Evolutionary conservation across 2,329 filamentous ascomycete species (phyloP).

Genomic region (Metarhizium sp.): DNA sequence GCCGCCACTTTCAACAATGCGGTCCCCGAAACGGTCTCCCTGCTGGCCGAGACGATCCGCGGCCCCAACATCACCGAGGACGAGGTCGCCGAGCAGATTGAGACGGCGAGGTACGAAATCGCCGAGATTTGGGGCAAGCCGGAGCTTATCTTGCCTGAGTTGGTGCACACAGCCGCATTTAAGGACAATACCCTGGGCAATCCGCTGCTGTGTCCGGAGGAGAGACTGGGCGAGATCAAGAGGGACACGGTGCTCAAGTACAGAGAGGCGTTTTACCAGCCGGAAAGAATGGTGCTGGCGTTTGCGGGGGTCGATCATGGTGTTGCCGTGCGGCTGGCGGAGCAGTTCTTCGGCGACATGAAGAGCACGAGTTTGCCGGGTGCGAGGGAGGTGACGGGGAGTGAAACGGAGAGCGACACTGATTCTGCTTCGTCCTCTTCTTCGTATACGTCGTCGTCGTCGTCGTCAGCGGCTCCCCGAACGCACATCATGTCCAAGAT

Average conservation of each 20-base stretch:
- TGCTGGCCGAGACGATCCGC: conserved; percentile 90
- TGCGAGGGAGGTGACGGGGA: conserved; percentile 13
- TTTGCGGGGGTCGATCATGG: conserved; percentile 85
- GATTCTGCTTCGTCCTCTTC: conserved; percentile 13
- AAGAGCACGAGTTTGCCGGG: conserved; percentile 22
- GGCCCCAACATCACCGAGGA: conserved; percentile 76
- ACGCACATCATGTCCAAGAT: conserved; percentile 71
- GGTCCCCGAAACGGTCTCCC: conserved; percentile 69
- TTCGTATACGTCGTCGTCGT: conserved; percentile 26
- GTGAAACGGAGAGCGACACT: conserved; percentile 17
- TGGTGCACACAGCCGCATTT: conserved; percentile 92
- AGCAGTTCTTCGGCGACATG: conserved; percentile 92
- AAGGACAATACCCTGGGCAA: conserved; percentile 95
- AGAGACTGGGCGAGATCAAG: conserved; percentile 68
- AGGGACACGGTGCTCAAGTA: conserved; percentile 67
- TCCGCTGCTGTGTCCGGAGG: conserved; percentile 81
- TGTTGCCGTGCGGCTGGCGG: conserved; percentile 68
- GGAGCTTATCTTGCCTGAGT: conserved; percentile 86
- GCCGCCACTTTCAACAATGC: conserved; percentile 94
- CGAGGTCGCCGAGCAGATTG: conserved; percentile 78
- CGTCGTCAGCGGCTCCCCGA: conserved; percentile 31
- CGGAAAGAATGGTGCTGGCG: conserved; percentile 86
- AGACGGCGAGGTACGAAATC: conserved; percentile 92
- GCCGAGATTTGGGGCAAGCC: conserved; percentile 96
- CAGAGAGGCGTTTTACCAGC: conserved; percentile 72